Evolutionary conservation across 257 asterid genomes (phyloP).

Genomic region (Nicotiana noctiflora): DNA sequence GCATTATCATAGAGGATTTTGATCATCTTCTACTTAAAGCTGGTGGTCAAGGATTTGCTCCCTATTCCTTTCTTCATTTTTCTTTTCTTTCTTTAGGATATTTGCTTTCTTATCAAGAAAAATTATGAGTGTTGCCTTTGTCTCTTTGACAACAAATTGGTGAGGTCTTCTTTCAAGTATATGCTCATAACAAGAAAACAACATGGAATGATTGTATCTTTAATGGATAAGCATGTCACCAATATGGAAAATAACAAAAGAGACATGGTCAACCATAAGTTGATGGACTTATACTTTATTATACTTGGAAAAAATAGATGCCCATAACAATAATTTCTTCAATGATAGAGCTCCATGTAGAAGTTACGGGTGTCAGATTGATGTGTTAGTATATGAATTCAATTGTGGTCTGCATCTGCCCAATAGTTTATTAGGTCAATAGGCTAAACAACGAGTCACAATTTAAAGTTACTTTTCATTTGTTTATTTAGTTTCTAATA

Average conservation of each 20-base stretch:
- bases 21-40: neutral
- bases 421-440: too few relatives aligned
- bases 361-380: too few relatives aligned
- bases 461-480: too few relatives aligned
- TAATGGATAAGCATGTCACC: neutral
- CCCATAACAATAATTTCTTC: neutral
- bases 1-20: neutral
- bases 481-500: too few relatives aligned
- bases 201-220: neutral
- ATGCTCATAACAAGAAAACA: neutral
- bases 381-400: too few relatives aligned
- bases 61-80: neutral
- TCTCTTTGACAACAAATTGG: neutral
- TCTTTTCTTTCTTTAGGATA: neutral
- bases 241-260: neutral
- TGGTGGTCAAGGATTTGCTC: neutral
- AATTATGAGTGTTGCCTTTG: too few relatives aligned
- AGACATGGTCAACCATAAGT: neutral
- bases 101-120: too few relatives aligned
- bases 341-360: neutral
- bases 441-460: too few relatives aligned
- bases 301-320: neutral
- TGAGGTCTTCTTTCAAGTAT: neutral
- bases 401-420: too few relatives aligned
- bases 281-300: neutral